phyloP scores from a whole-genome alignment of 2,329 filamentous ascomycete species.

The Fusarium veterinarium region DNA sequence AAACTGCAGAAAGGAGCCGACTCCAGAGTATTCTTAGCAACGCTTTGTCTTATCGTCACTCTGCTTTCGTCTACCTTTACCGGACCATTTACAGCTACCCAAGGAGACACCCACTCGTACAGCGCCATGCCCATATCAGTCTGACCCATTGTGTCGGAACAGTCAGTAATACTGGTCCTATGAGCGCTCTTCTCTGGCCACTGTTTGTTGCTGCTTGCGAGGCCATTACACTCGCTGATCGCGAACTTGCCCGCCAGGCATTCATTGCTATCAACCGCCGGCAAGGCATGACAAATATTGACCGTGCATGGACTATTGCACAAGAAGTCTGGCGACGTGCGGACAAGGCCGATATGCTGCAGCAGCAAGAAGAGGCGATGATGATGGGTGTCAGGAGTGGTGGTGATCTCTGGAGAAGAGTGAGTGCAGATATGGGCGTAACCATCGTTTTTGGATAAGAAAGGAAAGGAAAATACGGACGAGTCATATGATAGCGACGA shows the following conservation, averaged over 20 bases:
- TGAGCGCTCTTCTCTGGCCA: conserved; percentile 73
- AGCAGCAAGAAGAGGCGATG: conserved; percentile 41
- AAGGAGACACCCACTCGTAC: conserved; percentile 62
- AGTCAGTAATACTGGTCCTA: conserved; percentile 66
- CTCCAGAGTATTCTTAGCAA: conserved; percentile 68
- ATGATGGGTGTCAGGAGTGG: conserved; percentile 33
- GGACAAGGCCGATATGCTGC: conserved; percentile 51
- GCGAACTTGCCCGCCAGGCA: conserved; percentile 61
- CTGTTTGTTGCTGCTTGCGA: conserved; percentile 73
- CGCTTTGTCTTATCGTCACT: conserved; percentile 70
- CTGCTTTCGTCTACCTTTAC: conserved; percentile 68
- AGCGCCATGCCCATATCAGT: conserved; percentile 62
- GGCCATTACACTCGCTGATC: conserved; percentile 61
- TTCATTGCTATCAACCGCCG: conserved; percentile 66
- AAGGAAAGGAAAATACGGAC: background rate
- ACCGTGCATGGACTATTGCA: conserved; percentile 69
- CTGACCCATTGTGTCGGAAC: conserved; percentile 66
- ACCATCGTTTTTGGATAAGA: conserved; percentile 66
- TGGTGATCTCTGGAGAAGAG: conserved; percentile 64
- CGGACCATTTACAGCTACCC: conserved; percentile 63
- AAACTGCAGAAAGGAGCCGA: conserved; percentile 52
- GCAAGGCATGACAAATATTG: conserved; percentile 75
- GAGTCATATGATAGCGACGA: conserved; percentile 15
- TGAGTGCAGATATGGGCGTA: conserved; percentile 69
- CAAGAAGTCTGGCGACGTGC: conserved; percentile 70